phyloP scores from a whole-genome alignment of 805 yeast species.

The Torulaspora maleeae region DNA sequence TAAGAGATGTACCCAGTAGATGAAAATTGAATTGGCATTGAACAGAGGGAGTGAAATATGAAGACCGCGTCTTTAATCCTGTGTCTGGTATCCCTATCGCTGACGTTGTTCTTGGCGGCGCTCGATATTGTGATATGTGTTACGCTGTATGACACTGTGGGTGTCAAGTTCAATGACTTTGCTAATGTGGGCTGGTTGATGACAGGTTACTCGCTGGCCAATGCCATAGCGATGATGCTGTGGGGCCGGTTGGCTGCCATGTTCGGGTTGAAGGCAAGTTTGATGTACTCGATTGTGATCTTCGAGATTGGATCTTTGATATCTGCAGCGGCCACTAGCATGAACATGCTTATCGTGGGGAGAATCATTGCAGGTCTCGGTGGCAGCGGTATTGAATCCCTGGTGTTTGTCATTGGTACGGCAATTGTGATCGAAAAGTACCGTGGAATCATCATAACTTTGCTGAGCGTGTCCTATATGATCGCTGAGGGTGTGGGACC shows the following conservation, averaged over 20 bases:
- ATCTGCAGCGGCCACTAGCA: conserved; percentile 48
- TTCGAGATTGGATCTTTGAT: conserved; percentile 62
- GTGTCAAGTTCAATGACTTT: conserved; percentile 45
- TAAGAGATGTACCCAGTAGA: background rate
- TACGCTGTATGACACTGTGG: conserved; percentile 48
- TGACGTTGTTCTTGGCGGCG: conserved; percentile 38
- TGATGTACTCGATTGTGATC: conserved; percentile 45
- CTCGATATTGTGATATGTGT: conserved; percentile 55
- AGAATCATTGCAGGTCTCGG: conserved; percentile 69
- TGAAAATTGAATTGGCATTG: background rate
- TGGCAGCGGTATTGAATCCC: conserved; percentile 59
- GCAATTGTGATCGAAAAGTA: conserved; percentile 21
- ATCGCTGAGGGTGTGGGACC: conserved; percentile 57
- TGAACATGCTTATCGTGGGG: conserved; percentile 63
- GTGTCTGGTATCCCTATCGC: conserved; percentile 11
- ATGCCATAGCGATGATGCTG: conserved; percentile 48
- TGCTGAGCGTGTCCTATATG: conserved; percentile 36
- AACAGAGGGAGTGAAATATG: background rate
- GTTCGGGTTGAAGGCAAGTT: conserved; percentile 50
- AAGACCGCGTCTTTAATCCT: background rate
- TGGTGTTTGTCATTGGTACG: conserved; percentile 52
- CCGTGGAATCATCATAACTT: conserved; percentile 23
- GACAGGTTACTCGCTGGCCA: conserved; percentile 49
- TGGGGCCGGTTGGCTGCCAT: conserved; percentile 57
- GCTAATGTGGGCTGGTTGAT: conserved; percentile 55